Evolutionary conservation across 2,329 filamentous ascomycete genomes (phyloP).

Genomic region (Xylariaceae sp.): DNA sequence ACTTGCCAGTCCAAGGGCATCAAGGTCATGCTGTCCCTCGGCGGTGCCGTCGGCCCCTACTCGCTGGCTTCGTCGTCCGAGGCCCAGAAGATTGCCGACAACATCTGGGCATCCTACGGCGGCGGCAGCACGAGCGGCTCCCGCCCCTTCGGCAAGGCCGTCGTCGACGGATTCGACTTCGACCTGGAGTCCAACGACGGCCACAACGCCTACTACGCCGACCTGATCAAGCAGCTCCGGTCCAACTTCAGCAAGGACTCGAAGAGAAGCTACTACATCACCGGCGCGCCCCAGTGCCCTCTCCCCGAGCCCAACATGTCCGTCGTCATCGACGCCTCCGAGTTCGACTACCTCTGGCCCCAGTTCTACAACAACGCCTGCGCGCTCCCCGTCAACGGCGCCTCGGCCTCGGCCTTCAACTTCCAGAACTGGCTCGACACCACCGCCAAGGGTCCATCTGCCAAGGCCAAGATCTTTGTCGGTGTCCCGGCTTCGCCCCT

Average conservation of each 20-base stretch:
- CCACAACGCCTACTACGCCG: conserved; percentile 32
- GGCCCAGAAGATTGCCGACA: conserved; percentile 37
- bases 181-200: conserved; percentile 35
- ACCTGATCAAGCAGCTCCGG: conserved; percentile 30
- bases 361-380: conserved; percentile 45
- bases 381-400: conserved; percentile 35
- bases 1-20: conserved; percentile 36
- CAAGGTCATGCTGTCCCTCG: conserved; percentile 42
- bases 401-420: conserved; percentile 31
- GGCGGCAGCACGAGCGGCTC: conserved; percentile 30
- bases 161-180: conserved; percentile 32
- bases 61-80: conserved; percentile 32
- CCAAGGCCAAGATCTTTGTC: conserved; percentile 35
- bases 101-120: conserved; percentile 43
- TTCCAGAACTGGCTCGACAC: conserved; percentile 34
- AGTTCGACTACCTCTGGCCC: conserved; percentile 40
- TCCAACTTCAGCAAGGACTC: conserved; percentile 32
- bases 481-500: conserved; percentile 36
- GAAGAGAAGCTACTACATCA: conserved; percentile 39
- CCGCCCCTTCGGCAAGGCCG: conserved; percentile 42
- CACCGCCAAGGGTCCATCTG: conserved; percentile 30
- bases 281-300: conserved; percentile 41
- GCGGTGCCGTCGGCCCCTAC: conserved; percentile 36
- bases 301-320: conserved; percentile 41
- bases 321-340: conserved; percentile 32